Base-by-base conservation (phyloP, 139 green algal species). In the Pseudopediastrum boryanum region DNA sequence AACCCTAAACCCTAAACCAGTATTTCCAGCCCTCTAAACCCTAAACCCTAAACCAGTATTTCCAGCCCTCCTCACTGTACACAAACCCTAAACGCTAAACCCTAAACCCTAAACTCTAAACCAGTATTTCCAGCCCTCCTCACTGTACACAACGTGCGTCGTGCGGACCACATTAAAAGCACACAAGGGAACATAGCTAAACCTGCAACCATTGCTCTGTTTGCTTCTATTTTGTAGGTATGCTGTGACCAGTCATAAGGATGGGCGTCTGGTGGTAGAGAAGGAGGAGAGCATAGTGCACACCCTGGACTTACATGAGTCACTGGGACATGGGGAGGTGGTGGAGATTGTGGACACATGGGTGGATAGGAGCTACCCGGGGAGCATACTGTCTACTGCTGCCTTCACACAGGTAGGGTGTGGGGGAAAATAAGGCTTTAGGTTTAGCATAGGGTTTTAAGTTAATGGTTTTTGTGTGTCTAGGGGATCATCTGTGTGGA, bases 351-450 rank as follows among this genome's bases (percentile, higher is more conserved):
- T 51, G 9, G 78, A 89, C 75, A 82, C 78, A 0, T 89, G 84
- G 82, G 71, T 85, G 44, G 90, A 94, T 39, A 48, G 67, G 25
- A 88, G 79, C 2, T 86, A 94, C 78, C 85, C 88, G 1, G 85
- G 78, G 31, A 79, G 80, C 44, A 76, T 95, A 29, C 75, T 95
- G 29, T 61, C 84, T 4, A 85, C 62, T 23, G 77, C 67, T 16
- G 89, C 91, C 0, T 95, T 96, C 78, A 83, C 77, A 7, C 81
- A 94, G 65, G 91, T 94, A 35, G 1, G 69, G 2, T 21, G 25
- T 4, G 46, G 38, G 33, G 27, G 39, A 23, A 43, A 29, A 58
- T 46, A 43, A 36, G 35, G n/a, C n/a, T n/a, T n/a, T n/a, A n/a
- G n/a, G n/a, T n/a, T n/a, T n/a, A n/a, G n/a, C n/a, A n/a, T n/a